Conservation (phyloP, 2,329 filamentous ascomycete genomes). For the Remersonia thermophila region DNA sequence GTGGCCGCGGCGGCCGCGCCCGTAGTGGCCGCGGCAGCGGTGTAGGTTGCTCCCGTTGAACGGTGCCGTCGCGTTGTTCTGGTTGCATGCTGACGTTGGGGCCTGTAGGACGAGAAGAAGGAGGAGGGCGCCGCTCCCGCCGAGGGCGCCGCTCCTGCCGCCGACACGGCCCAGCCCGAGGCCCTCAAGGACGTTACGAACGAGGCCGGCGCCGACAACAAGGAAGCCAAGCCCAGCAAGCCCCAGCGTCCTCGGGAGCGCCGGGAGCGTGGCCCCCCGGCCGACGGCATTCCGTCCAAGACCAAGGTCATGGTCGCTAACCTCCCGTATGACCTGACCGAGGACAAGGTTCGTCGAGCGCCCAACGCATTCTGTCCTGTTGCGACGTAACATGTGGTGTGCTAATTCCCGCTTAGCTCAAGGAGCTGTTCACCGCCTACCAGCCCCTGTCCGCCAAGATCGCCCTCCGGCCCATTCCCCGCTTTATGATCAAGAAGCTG, state of each 20-base stretch:
- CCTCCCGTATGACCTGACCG: conserved; percentile 92
- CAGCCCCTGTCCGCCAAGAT: conserved; percentile 94
- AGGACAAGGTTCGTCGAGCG: conserved; percentile 66
- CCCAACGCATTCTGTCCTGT: neutral
- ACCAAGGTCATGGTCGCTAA: conserved; percentile 99
- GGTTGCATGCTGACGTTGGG: conserved; percentile 11
- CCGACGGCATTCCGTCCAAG: conserved; percentile 96
- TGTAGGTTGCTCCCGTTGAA: conserved; percentile 28
- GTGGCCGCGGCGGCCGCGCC: conserved; percentile 50
- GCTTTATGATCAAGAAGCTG: conserved; percentile 99
- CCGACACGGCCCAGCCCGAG: conserved; percentile 39
- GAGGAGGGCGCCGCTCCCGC: conserved; percentile 33
- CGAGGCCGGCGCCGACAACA: conserved; percentile 43
- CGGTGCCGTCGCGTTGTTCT: neutral
- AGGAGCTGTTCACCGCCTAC: conserved; percentile 92
- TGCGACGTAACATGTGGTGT: neutral
- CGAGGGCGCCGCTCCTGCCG: conserved; percentile 32
- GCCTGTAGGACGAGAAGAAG: conserved; percentile 23
- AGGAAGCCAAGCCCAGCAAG: conserved; percentile 32
- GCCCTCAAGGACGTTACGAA: conserved; percentile 52
- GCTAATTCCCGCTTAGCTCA: conserved; percentile 51
- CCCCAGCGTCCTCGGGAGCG: conserved; percentile 47
- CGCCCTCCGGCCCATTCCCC: conserved; percentile 91
- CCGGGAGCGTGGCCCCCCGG: conserved; percentile 82
- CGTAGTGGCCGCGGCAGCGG: conserved; percentile 52